Evolutionary conservation across 2,329 filamentous ascomycete genomes (phyloP), one percentile per base, ranked within the genome.

Genomic region (Penicillium sp.): DNA sequence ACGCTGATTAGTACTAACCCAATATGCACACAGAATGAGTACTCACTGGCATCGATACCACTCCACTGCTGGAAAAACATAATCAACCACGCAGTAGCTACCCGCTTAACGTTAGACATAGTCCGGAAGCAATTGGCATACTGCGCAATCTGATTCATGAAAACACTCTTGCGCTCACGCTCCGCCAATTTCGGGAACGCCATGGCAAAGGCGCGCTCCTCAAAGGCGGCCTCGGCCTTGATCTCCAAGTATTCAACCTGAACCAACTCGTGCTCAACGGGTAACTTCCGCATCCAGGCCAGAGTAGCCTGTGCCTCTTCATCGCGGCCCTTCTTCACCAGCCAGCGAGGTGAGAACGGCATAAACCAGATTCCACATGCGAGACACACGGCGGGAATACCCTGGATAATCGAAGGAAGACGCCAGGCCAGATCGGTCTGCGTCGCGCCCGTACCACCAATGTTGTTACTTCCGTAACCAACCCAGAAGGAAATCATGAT

Each of bases 341-440:
- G 76, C 76, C 82, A 85, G 16, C 83, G 76, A 0, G 83, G 83
- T 0, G 82, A 84, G 62, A 80, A 84, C 0, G 83, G 83, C 60
- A 84, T 74, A 62, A 82, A 81, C 61, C 72, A 68, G 51, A 77
- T 72, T 16, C 75, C 74, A 29, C 70, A 66, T 9, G 72, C 67
- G 13, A 78, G 67, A 19, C 66, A 55, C 26, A 69, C 56, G 23
- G 74, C 74, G 1, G 75, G 75, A 31, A 75, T 70, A 21, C 80
- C 71, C 60, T 82, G 80, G 14, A 82, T 71, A 7, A 78, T 67
- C 52, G 80, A 80, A 1, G 79, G 79, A 6, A 81, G 62, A 39
- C 77, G 70, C 76, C 77, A 81, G 1, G 78, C 71, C 63, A 77
- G 74, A 60, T 80, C 75, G 3, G 62, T 62, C 53, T 72, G 70